A percentile compares a stretch with the other conserved stretches of the same genome.
Evolutionary conservation across 768 basidiomycete species (phyloP).

Genomic region (Xerocomus spinulosus): DNA sequence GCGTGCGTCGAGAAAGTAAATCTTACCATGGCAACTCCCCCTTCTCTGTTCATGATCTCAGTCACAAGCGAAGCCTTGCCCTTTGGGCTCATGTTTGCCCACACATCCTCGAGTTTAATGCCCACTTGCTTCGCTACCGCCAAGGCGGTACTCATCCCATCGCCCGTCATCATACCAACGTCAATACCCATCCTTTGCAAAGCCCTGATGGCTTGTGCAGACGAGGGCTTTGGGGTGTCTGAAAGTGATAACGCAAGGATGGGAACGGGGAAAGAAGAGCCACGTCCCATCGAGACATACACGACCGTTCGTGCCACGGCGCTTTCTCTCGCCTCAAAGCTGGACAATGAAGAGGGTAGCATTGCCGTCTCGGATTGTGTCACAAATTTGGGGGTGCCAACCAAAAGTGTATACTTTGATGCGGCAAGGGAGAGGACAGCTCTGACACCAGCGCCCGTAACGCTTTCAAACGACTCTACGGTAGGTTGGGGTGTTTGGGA

Average conservation of each 20-base stretch:
- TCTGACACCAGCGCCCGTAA: slow-evolving; percentile 85
- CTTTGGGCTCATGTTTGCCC: slow-evolving; percentile 91
- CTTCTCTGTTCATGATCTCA: slow-evolving; percentile 72
- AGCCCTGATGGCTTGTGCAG: slow-evolving; percentile 74
- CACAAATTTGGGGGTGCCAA: slow-evolving; percentile 77
- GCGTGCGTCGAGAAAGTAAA: background rate
- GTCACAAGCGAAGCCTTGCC: slow-evolving; percentile 86
- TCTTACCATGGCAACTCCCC: slow-evolving; percentile 82
- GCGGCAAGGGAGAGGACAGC: slow-evolving; percentile 56
- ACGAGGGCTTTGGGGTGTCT: slow-evolving; percentile 84
- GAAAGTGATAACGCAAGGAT: slow-evolving; percentile 80
- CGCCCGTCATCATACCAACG: slow-evolving; percentile 93
- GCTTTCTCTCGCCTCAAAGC: slow-evolving; percentile 70
- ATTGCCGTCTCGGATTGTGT: slow-evolving; percentile 46
- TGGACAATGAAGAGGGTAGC: slow-evolving; percentile 55
- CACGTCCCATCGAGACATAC: slow-evolving; percentile 64
- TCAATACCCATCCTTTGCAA: slow-evolving; percentile 87
- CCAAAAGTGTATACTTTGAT: slow-evolving; percentile 53
- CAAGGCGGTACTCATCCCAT: slow-evolving; percentile 76
- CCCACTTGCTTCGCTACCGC: slow-evolving; percentile 91
- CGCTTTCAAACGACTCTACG: slow-evolving; percentile 76
- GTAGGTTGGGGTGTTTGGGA: slow-evolving; percentile 45
- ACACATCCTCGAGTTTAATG: slow-evolving; percentile 76
- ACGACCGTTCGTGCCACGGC: slow-evolving; percentile 78
- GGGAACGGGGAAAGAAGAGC: slow-evolving; percentile 43